phyloP scores from a whole-genome alignment of 257 asterid species.

The Lantana camara region DNA sequence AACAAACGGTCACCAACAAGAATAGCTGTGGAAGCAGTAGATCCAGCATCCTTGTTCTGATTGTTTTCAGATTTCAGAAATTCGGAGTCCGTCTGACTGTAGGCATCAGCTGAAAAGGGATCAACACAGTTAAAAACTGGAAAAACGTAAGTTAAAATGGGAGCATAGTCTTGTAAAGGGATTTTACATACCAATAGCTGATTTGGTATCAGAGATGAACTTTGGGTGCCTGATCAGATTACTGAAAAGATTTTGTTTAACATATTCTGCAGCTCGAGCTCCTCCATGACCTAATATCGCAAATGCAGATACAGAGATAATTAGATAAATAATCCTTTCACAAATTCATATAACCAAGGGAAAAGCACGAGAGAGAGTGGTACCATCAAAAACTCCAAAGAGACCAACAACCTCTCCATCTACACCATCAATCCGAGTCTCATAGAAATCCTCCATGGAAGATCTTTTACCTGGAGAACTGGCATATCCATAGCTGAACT shows the following conservation, averaged over 20 bases:
- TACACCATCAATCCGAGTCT: conserved; percentile 96
- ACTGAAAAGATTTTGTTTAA: conserved; percentile 88
- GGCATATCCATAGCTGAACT: conserved; percentile 97
- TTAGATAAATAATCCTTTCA: neutral
- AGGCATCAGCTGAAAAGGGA: conserved; percentile 80
- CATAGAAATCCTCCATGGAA: conserved; percentile 98
- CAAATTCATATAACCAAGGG: neutral
- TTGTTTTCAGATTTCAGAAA: conserved; percentile 83
- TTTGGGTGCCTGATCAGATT: conserved; percentile 92
- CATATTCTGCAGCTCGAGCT: conserved; percentile 98
- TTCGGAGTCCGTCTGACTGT: conserved; percentile 88
- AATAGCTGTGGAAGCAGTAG: conserved; percentile 98
- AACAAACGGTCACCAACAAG: conserved; percentile 91
- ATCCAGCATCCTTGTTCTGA: conserved; percentile 95
- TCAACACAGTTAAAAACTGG: conserved; percentile 6
- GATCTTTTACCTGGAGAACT: conserved; percentile 97
- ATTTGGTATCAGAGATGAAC: conserved; percentile 89
- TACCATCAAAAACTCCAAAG: conserved; percentile 98
- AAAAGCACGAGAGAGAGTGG: conserved; percentile 25
- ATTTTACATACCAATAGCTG: conserved; percentile 69
- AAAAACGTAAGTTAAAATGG: neutral
- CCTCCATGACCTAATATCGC: conserved; percentile 87
- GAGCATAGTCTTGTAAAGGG: neutral
- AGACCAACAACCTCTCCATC: conserved; percentile 96
- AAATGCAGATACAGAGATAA: conserved; percentile 16